Conservation (phyloP, 1,284 basidiomycete species). For the Polyporus tsugae region DNA sequence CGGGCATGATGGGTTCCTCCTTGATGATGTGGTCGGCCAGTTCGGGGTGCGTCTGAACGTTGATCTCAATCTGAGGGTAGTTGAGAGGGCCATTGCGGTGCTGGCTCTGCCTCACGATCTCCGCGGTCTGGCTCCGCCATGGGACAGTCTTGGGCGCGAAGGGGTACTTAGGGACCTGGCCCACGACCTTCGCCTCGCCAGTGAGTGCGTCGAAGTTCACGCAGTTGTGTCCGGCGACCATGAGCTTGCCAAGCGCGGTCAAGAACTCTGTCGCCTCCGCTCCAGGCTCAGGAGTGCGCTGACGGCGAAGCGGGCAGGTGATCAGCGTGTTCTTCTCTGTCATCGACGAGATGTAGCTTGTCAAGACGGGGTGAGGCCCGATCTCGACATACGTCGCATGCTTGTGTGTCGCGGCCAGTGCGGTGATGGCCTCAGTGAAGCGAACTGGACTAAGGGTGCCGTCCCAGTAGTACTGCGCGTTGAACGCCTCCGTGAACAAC, state of each 20-base stretch:
- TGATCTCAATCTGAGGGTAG: conserved; percentile 41
- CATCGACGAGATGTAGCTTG: conserved; percentile 41
- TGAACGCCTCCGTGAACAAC: conserved; percentile 29
- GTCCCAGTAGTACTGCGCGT: conserved; percentile 47
- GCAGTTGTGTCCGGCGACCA: conserved; percentile 20
- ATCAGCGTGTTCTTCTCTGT: conserved; percentile 30
- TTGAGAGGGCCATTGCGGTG: conserved; percentile 44
- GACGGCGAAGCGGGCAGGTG: conserved; percentile 43
- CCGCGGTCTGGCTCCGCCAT: conserved; percentile 14
- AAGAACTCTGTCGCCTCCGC: conserved; percentile 16
- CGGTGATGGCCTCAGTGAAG: conserved; percentile 39
- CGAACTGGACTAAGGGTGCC: conserved; percentile 43
- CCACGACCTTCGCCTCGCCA: conserved; percentile 8
- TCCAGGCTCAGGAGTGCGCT: conserved; percentile 24
- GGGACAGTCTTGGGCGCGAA: conserved; percentile 26
- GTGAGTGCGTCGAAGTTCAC: conserved; percentile 28
- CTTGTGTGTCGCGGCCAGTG: conserved; percentile 29
- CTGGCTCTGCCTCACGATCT: conserved; percentile 22
- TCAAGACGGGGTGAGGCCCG: conserved; percentile 47
- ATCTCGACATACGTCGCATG: conserved; percentile 44
- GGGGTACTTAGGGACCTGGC: conserved; percentile 18
- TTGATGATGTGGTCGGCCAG: conserved; percentile 50
- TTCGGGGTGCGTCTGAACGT: conserved; percentile 44
- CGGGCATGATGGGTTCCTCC: conserved; percentile 51
- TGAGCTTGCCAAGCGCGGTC: conserved; percentile 21